Base-by-base conservation (phyloP, 2,329 filamentous ascomycete species). In the Epichloe sp. region DNA sequence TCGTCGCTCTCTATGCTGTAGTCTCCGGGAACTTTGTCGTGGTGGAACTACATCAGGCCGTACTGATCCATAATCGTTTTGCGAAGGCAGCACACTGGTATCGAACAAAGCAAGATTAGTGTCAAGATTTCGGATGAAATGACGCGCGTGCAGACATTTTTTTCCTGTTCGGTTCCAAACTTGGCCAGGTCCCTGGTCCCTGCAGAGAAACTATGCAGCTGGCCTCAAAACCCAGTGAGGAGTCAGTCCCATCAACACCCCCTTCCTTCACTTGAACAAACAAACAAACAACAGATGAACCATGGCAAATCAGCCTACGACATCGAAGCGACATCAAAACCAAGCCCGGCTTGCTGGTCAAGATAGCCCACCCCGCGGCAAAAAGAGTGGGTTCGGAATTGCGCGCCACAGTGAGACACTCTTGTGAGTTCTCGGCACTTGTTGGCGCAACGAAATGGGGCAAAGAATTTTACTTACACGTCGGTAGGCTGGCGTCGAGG, bases 1-100 rank as follows among this genome's bases (percentile, higher is more conserved):
- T 44, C 37, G 38, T 7, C 38, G 49, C 6, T 21, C 26, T 44
- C 52, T 46, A 17, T 52, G 55, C 59, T 57, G 48, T 54, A 58
- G 53, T 58, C 64, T 53, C 52, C 58, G 59, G 12, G 67, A 63
- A 50, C 68, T 70, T 60, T 63, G 63, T 23, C 64, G 63, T 40
- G 70, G 63, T 36, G 64, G 65, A 26, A 65, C 55, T 53, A 61
- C 61, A 34, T 61, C 59, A 10, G 66, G 56, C 49, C 65, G 54
- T 42, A 55, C 52, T 37, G 50, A 37, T 26, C 44, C 53, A 55
- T 52, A 51, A 38, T 57, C 51, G 44, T 51, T 49, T 34, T 56
- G 52, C 21, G 56, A 56, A n/a, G 54, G 50, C 46, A 54, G 47
- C 48, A 52, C 14, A 17, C 55, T 56, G 49, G 3, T 11, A 7